Evolutionary conservation across 2,329 filamentous ascomycete species (phyloP).

Genomic region (Alternaria metachromatica): DNA sequence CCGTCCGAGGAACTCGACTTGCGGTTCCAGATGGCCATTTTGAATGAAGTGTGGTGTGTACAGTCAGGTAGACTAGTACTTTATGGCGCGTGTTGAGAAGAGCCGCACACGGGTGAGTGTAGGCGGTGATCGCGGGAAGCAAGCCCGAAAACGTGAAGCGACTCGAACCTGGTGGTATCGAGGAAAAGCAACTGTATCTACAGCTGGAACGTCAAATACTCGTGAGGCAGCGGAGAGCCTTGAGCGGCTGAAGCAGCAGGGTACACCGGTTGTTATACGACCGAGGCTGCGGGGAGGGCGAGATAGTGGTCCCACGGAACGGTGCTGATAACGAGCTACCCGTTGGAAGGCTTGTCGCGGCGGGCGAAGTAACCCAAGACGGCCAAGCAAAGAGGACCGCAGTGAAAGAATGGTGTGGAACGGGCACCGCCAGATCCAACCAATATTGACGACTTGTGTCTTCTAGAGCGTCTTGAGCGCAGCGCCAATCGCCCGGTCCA

Average conservation of each 20-base stretch:
- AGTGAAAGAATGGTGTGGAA: slow-evolving; percentile 22
- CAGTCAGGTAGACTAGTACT: slow-evolving; percentile 1
- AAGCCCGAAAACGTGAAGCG: slow-evolving; percentile 10
- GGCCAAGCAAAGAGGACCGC: slow-evolving; percentile 25
- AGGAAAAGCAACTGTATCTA: neutral
- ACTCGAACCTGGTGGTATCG: neutral
- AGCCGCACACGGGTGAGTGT: slow-evolving; percentile 13
- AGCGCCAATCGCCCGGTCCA: slow-evolving; percentile 30
- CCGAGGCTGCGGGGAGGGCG: slow-evolving; percentile 20
- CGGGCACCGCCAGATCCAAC: slow-evolving; percentile 8
- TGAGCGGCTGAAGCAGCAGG: slow-evolving; percentile 11
- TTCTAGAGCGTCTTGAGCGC: slow-evolving; percentile 22
- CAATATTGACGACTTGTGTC: slow-evolving; percentile 10
- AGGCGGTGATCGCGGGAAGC: slow-evolving; percentile 8
- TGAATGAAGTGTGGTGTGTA: slow-evolving; percentile 1
- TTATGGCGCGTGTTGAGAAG: slow-evolving; percentile 5
- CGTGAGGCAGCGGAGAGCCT: slow-evolving; percentile 27
- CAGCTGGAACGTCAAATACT: slow-evolving; percentile 20
- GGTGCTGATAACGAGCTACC: slow-evolving; percentile 26
- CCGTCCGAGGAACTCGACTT: slow-evolving; percentile 37
- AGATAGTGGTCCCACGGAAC: slow-evolving; percentile 9
- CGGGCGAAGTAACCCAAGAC: slow-evolving; percentile 28
- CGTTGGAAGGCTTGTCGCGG: slow-evolving; percentile 18
- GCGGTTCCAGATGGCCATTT: slow-evolving; percentile 40
- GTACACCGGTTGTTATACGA: slow-evolving; percentile 29